These are phyloP conservation scores for Suillus bovinus DNA, from an alignment of 768 basidiomycete species.

Conservation along the genomic window DNA sequence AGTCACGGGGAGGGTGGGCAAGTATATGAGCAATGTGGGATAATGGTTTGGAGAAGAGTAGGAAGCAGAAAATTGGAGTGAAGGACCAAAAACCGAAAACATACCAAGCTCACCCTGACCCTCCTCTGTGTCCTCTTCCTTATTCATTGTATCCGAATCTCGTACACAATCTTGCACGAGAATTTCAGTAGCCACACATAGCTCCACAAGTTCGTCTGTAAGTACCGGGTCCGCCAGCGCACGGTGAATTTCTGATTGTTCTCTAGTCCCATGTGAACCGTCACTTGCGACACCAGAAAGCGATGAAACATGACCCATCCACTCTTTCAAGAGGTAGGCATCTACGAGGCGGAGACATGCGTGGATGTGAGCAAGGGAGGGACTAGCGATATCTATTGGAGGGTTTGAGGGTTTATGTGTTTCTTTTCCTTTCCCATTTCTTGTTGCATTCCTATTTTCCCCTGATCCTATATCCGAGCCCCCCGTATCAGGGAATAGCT, in stretches of 20 bases:
- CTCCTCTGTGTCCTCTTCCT: neutral
- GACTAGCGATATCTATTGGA: conserved; percentile 13
- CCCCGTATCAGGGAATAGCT: conserved; percentile 34
- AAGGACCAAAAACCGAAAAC: neutral
- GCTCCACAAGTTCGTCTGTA: neutral
- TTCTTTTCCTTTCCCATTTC: conserved; percentile 3
- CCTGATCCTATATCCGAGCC: conserved; percentile 14
- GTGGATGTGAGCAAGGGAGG: conserved; percentile 48
- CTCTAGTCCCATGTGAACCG: conserved; percentile 16
- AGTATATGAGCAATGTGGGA: neutral
- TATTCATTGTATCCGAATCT: neutral
- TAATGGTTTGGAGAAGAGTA: neutral
- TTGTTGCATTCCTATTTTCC: neutral
- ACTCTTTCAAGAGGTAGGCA: conserved; percentile 59
- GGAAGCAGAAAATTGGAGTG: neutral
- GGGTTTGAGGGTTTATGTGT: neutral
- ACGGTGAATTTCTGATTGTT: neutral
- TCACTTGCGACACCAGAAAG: conserved; percentile 11
- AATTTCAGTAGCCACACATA: conserved; percentile 4
- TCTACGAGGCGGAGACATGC: conserved; percentile 63
- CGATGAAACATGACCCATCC: conserved; percentile 33
- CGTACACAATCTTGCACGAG: neutral
- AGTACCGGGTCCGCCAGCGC: neutral
- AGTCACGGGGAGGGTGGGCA: neutral
- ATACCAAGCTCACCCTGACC: neutral